Percentiles rank a stretch among this genome's conserved stretches.
Evolutionary conservation across 164 flowering plant genomes (phyloP).

Genomic region (Amborella trichopoda): DNA sequence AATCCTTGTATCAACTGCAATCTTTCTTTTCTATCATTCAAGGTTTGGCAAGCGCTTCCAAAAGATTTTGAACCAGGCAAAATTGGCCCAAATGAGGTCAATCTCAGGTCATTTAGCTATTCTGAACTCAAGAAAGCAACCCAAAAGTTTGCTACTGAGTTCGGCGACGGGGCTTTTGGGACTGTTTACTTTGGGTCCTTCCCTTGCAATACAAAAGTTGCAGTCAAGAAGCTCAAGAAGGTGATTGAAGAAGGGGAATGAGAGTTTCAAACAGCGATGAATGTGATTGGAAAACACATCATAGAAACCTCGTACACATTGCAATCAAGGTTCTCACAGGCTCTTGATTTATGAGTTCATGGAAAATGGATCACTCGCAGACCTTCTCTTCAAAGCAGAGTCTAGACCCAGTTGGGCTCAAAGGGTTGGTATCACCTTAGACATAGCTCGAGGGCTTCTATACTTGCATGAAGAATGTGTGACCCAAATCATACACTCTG

Average conservation of each 20-base stretch:
- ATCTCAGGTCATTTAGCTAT: slow-evolving; percentile 11
- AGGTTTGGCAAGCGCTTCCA: too few relatives aligned
- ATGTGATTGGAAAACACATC: slow-evolving; percentile 15
- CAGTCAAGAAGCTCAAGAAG: slow-evolving; percentile 12
- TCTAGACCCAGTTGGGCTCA: slow-evolving; percentile 7
- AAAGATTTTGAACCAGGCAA: too few relatives aligned
- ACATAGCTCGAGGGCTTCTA: slow-evolving; percentile 17
- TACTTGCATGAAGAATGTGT: too few relatives aligned
- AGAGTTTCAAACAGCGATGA: slow-evolving; percentile 16
- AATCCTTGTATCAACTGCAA: too few relatives aligned
- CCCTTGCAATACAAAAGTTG: slow-evolving; percentile 2
- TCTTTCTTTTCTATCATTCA: too few relatives aligned
- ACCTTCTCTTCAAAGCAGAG: slow-evolving; percentile 11
- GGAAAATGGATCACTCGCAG: slow-evolving; percentile 16
- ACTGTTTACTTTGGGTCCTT: slow-evolving; percentile 12
- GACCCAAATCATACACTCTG: too few relatives aligned
- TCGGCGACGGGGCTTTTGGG: slow-evolving; percentile 15
- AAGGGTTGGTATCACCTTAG: slow-evolving; percentile 12
- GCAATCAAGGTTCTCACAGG: slow-evolving; percentile 6
- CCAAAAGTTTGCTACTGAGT: slow-evolving; percentile 9
- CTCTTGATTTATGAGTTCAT: too few relatives aligned
- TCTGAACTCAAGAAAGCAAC: slow-evolving; percentile 13
- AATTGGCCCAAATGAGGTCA: too few relatives aligned
- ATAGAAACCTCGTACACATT: slow-evolving; percentile 14
- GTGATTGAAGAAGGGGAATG: slow-evolving; percentile 9